Evolutionary conservation across 352 stramenopile species (phyloP).

Genomic region (Blastocystis sp.): DNA sequence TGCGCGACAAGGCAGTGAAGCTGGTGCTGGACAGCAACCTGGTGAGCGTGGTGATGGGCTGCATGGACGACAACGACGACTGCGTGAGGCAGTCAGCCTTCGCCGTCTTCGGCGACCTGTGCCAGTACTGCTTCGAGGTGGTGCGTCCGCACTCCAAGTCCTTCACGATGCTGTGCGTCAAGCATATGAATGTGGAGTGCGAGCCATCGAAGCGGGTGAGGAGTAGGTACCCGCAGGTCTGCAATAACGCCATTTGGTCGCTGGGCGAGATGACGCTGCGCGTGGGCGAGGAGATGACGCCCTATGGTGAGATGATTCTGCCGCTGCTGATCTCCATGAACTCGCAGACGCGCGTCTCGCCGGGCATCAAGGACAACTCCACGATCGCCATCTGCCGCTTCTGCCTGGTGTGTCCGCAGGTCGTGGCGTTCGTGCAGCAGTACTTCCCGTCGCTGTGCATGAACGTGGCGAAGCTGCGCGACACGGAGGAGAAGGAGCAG

Average conservation of each 20-base stretch:
- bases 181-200: conserved; percentile 64
- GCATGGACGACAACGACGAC: conserved; percentile 57
- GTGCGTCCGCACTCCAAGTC: neutral
- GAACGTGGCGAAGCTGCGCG: conserved; percentile 40
- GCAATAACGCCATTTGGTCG: conserved; percentile 63
- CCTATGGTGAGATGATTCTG: conserved; percentile 6
- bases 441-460: conserved; percentile 10
- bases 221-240: conserved; percentile 31
- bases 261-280: conserved; percentile 39
- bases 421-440: neutral
- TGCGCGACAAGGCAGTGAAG: neutral
- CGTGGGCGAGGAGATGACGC: neutral
- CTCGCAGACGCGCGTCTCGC: neutral
- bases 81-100: conserved; percentile 27
- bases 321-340: conserved; percentile 27
- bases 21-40: neutral
- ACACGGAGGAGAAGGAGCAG: conserved; percentile 34
- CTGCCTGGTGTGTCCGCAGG: neutral
- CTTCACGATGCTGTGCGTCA: conserved; percentile 56
- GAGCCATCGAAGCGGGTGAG: neutral
- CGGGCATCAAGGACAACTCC: conserved; percentile 36
- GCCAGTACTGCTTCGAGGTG: conserved; percentile 14
- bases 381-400: conserved; percentile 35
- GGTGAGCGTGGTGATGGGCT: conserved; percentile 22
- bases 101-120: conserved; percentile 40